These are phyloP conservation scores for Ustilago xerochloae DNA, from an alignment of 1,284 basidiomycete genomes.

Conservation along the genomic window DNA sequence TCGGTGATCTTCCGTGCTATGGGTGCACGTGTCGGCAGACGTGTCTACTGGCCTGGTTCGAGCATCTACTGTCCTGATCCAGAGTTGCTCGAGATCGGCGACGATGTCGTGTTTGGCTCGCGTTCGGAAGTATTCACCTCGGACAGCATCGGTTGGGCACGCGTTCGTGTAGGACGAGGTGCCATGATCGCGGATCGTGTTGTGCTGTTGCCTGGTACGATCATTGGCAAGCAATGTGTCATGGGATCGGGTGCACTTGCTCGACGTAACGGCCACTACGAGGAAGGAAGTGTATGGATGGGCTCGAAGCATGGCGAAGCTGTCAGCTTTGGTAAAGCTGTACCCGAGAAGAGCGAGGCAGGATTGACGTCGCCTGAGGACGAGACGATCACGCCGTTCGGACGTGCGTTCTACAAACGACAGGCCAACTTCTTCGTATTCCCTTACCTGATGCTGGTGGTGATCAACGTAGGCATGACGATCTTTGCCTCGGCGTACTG, in stretches of 20 bases:
- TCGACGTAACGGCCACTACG: conserved; percentile 66
- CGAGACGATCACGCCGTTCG: conserved; percentile 67
- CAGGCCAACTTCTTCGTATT: conserved; percentile 68
- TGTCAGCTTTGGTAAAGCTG: conserved; percentile 66
- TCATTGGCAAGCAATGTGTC: conserved; percentile 65
- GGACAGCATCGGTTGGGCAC: conserved; percentile 67
- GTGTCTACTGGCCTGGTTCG: conserved; percentile 68
- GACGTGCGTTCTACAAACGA: conserved; percentile 67
- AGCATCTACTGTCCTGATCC: conserved; percentile 68
- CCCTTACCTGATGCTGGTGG: conserved; percentile 66
- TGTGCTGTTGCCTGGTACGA: conserved; percentile 65
- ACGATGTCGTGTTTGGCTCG: conserved; percentile 68
- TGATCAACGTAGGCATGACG: conserved; percentile 65
- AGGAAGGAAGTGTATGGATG: conserved; percentile 68
- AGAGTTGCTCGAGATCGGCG: conserved; percentile 67
- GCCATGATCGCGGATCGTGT: conserved; percentile 69
- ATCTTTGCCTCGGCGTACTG: conserved; percentile 65
- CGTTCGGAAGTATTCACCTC: conserved; percentile 67
- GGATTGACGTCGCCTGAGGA: conserved; percentile 33
- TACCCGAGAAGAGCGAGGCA: conserved; percentile 52
- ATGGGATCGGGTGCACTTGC: conserved; percentile 68
- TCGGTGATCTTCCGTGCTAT: conserved; percentile 67
- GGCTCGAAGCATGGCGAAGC: conserved; percentile 68
- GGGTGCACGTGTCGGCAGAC: conserved; percentile 66
- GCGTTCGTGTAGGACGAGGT: conserved; percentile 64